These are phyloP conservation scores for Teunomyces panamensis DNA, from an alignment of 805 yeast genomes.

Conservation along the genomic window DNA sequence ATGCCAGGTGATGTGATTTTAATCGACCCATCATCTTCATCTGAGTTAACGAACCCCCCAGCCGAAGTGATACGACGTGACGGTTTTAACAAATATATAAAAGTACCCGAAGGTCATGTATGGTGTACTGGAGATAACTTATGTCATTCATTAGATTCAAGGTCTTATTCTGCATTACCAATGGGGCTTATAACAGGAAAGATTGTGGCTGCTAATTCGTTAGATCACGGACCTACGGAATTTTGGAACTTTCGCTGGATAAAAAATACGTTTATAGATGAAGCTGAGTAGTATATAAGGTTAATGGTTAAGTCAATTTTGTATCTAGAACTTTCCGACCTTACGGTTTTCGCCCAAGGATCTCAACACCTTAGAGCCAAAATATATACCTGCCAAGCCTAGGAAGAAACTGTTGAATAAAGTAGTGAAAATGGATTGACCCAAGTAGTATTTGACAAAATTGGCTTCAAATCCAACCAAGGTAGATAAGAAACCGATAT, in stretches of 20 bases:
- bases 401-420: slow-evolving; percentile 46
- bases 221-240: slow-evolving; percentile 47
- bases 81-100: slow-evolving; percentile 55
- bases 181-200: slow-evolving; percentile 86
- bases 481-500: slow-evolving; percentile 46
- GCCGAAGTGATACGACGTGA: slow-evolving; percentile 28
- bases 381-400: slow-evolving; percentile 51
- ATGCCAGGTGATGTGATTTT: slow-evolving; percentile 90
- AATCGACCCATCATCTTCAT: slow-evolving; percentile 71
- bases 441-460: slow-evolving; percentile 57
- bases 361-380: slow-evolving; percentile 68
- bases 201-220: slow-evolving; percentile 61
- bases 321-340: slow-evolving; percentile 19
- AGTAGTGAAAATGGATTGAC: slow-evolving; percentile 59
- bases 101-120: slow-evolving; percentile 90
- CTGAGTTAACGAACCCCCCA: slow-evolving; percentile 36
- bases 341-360: slow-evolving; percentile 34
- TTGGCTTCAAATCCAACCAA: slow-evolving; percentile 50
- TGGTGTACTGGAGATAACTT: slow-evolving; percentile 98
- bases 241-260: slow-evolving; percentile 57
- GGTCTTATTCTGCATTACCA: slow-evolving; percentile 88
- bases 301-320: not conserved
- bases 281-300: slow-evolving; percentile 4
- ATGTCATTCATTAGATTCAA: slow-evolving; percentile 80
- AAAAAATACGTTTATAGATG: slow-evolving; percentile 45